Percentiles rank a stretch among this genome's conserved stretches.
Conservation (phyloP, 2,329 filamentous ascomycete genomes). For the Teratosphaeria zuluensis region DNA sequence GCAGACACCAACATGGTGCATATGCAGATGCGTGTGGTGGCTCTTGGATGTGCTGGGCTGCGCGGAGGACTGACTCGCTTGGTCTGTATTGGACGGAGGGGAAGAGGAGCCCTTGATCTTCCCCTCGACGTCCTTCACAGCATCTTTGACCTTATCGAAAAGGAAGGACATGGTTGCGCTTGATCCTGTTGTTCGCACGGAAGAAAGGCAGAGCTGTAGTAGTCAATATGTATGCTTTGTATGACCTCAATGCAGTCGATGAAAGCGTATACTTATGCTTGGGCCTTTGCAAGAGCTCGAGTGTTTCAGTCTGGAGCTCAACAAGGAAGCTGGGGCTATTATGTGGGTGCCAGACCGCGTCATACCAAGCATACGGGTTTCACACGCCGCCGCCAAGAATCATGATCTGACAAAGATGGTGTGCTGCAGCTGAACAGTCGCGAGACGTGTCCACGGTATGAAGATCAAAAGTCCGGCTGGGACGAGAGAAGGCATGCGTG, state of each 20-base stretch:
- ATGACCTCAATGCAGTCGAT: background rate
- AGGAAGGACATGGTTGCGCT: slow-evolving; percentile 22
- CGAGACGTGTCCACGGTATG: background rate
- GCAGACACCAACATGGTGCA: slow-evolving; percentile 25
- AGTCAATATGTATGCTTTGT: background rate
- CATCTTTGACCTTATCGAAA: slow-evolving; percentile 47
- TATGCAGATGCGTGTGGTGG: slow-evolving; percentile 8
- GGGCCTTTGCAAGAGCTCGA: background rate
- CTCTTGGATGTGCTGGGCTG: background rate
- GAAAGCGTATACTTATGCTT: background rate
- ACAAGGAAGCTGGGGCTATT: background rate
- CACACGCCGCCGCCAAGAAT: background rate
- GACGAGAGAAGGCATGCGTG: background rate
- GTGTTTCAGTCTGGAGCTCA: background rate
- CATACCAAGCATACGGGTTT: background rate
- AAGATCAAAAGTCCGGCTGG: background rate
- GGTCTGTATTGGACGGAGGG: background rate
- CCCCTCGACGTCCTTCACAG: slow-evolving; percentile 41
- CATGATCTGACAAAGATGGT: background rate
- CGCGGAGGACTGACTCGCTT: background rate
- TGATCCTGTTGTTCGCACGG: background rate
- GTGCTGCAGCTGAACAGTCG: background rate
- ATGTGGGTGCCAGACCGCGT: background rate
- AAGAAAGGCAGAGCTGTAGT: background rate
- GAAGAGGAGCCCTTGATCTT: slow-evolving; percentile 31